Conservation (phyloP, 2,329 filamentous ascomycete genomes). For the Chaetomiaceae sp. region DNA sequence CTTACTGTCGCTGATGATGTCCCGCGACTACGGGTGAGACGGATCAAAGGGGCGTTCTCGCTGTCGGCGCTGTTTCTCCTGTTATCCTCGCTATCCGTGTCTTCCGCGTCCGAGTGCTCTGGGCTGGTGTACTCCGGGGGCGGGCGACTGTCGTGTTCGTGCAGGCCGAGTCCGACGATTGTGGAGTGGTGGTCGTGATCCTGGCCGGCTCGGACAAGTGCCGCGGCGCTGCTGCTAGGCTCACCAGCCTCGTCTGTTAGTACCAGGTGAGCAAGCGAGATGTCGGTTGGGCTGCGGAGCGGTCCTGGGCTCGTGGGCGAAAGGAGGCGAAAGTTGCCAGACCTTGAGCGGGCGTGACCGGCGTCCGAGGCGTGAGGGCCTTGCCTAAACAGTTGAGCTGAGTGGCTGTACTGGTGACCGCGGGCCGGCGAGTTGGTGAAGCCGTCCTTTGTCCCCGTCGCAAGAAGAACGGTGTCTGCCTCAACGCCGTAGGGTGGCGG, state of each 20-base stretch:
- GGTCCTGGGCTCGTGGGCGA: constrained; percentile 83
- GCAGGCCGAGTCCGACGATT: constrained; percentile 42
- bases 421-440: constrained; percentile 40
- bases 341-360: constrained; percentile 70
- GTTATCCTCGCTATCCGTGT: constrained; percentile 38
- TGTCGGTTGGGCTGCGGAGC: constrained; percentile 87
- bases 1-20: constrained; percentile 43
- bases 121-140: constrained; percentile 69
- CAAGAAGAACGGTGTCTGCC: constrained; percentile 91
- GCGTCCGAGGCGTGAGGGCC: constrained; percentile 46
- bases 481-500: constrained; percentile 96
- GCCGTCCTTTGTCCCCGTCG: constrained; percentile 68
- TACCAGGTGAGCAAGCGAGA: constrained; percentile 83
- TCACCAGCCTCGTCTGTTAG: constrained; percentile 69
- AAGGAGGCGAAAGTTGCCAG: constrained; percentile 71
- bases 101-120: constrained; percentile 51
- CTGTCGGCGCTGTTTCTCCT: constrained; percentile 55
- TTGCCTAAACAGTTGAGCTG: constrained; percentile 40
- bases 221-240: constrained; percentile 54
- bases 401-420: constrained; percentile 45
- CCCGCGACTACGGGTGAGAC: constrained; percentile 47
- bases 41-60: constrained; percentile 51
- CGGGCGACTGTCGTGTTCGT: constrained; percentile 59
- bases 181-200: constrained; percentile 35
- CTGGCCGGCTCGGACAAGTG: constrained; percentile 30